These are phyloP conservation scores for Rhodotorula sp. DNA, from an alignment of 1,284 basidiomycete species.

Conservation along the genomic window DNA sequence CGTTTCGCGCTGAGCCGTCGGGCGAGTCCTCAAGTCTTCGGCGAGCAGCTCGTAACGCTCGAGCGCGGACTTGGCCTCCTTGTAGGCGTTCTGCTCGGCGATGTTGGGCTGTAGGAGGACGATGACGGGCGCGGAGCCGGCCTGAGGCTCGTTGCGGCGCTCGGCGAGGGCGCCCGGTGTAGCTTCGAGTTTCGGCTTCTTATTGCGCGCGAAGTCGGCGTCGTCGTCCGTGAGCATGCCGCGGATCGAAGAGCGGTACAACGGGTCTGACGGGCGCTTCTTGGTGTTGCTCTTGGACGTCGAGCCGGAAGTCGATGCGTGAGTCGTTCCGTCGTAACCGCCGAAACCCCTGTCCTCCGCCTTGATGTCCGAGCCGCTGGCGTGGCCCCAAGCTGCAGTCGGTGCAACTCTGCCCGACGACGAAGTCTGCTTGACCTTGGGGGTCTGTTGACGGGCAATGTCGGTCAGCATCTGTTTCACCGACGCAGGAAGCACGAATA, in stretches of 20 bases:
- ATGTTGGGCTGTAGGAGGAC: neutral
- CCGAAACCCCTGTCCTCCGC: neutral
- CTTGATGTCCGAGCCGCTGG: constrained; percentile 5
- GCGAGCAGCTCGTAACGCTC: neutral
- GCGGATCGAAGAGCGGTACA: constrained; percentile 5
- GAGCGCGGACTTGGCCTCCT: neutral
- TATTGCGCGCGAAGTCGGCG: constrained; percentile 5
- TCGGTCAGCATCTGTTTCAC: neutral
- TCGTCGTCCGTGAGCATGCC: constrained; percentile 9
- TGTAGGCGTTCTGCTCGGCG: neutral
- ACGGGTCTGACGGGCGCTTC: constrained; percentile 19
- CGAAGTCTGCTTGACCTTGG: neutral
- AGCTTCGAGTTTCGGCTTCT: constrained; percentile 19
- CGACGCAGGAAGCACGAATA: too few species aligned
- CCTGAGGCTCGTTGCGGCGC: neutral
- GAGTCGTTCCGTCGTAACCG: neutral
- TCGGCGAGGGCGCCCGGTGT: neutral
- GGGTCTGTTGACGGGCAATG: neutral
- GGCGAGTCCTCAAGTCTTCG: neutral
- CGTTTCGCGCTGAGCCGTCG: too few species aligned
- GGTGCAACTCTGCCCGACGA: neutral
- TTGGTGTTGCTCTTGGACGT: neutral
- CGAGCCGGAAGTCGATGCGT: neutral
- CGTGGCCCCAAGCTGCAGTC: neutral
- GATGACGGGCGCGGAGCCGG: neutral